These are phyloP conservation scores for Ceratobasidium sp. DNA, from an alignment of 1,284 basidiomycete species.

Conservation along the genomic window DNA sequence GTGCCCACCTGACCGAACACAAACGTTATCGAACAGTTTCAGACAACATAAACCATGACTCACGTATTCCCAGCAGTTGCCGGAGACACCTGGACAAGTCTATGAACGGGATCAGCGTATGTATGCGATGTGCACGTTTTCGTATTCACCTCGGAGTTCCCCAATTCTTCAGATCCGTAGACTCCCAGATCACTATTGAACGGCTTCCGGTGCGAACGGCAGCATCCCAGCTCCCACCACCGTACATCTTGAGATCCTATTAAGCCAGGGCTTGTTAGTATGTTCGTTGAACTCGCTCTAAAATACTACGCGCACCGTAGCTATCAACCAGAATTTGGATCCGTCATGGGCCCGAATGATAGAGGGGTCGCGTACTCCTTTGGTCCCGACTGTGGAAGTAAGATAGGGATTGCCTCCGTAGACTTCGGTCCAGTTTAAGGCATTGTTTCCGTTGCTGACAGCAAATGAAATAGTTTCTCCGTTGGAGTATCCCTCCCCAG, in stretches of 20 bases:
- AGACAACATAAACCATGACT: neutral
- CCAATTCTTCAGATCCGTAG: conserved; percentile 37
- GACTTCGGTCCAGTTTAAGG: conserved; percentile 37
- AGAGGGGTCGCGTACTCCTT: conserved; percentile 33
- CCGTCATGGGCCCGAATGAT: conserved; percentile 37
- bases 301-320: conserved; percentile 10
- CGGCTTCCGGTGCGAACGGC: conserved; percentile 35
- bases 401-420: conserved; percentile 30
- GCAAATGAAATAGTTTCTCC: conserved; percentile 38
- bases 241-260: conserved; percentile 39
- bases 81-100: conserved; percentile 35
- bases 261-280: neutral
- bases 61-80: conserved; percentile 37
- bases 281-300: neutral
- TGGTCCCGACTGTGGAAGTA: conserved; percentile 34
- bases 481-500: conserved; percentile 33
- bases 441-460: conserved; percentile 38
- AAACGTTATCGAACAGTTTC: neutral
- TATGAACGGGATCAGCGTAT: neutral
- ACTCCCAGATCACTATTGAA: conserved; percentile 38
- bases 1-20: conserved; percentile 11
- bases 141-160: conserved; percentile 21
- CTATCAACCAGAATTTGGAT: conserved; percentile 36
- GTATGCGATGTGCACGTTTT: neutral
- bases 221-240: conserved; percentile 31